Percentiles rank a stretch among this genome's conserved stretches.
phyloP scores from a whole-genome alignment of 2,329 filamentous ascomycete species.

The Drechslerella stenobrocha region DNA sequence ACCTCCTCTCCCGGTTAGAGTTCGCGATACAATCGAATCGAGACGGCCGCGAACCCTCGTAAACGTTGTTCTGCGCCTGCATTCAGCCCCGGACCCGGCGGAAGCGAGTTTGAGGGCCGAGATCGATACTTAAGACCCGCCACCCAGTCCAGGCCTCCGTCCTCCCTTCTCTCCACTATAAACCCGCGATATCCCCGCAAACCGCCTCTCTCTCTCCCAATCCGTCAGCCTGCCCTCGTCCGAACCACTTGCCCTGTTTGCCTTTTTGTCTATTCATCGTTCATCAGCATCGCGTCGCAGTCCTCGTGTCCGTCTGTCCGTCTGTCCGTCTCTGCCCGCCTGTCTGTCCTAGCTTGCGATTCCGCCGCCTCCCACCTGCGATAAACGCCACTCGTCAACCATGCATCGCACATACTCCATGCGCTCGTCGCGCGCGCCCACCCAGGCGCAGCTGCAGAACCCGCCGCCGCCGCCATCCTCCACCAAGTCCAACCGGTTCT shows the following conservation, averaged over 20 bases:
- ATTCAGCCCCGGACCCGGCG: constrained; percentile 7
- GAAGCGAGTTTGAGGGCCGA: not conserved
- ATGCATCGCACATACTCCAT: constrained; percentile 99
- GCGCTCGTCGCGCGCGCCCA: constrained; percentile 95
- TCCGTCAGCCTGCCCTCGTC: too few relatives aligned
- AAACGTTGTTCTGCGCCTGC: not conserved
- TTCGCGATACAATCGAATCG: not conserved
- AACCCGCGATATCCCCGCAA: not conserved
- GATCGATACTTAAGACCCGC: constrained; percentile 1
- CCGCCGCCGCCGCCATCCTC: constrained; percentile 87
- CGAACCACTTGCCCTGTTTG: too few relatives aligned
- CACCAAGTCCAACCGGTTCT: constrained; percentile 87
- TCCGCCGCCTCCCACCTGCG: not conserved
- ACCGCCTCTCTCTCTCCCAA: not conserved
- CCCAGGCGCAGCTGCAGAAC: constrained; percentile 86
- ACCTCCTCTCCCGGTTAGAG: not conserved
- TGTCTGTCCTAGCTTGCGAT: not conserved
- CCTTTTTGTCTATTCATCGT: too few relatives aligned
- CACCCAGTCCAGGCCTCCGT: not conserved
- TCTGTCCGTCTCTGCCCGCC: too few relatives aligned
- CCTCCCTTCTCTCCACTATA: not conserved
- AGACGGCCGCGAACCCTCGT: not conserved
- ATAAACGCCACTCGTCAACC: constrained; percentile 37
- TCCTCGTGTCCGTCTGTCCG: too few relatives aligned
- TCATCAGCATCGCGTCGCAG: not conserved